Evolutionary conservation across 2,329 filamentous ascomycete genomes (phyloP), one percentile per base, ranked within the genome.

Genomic region (Xylariaceae sp.): DNA sequence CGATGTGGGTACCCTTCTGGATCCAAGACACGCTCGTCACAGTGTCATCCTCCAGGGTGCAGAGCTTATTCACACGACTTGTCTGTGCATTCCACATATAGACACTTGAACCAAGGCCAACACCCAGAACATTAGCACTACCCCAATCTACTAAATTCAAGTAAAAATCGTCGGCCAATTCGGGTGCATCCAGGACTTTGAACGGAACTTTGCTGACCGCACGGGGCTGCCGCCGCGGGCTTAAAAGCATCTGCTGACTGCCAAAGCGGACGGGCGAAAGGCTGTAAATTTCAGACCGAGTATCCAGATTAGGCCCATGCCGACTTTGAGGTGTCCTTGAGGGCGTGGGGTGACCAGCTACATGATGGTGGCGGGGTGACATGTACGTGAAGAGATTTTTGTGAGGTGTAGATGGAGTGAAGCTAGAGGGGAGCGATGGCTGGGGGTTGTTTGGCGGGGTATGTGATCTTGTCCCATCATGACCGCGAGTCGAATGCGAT

Each of bases 21-120:
- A 98, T 98, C 93, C 93, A 98, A 45, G 86, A 94, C 10, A 98
- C 93, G 58, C 91, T 96, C 3, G 93, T 98, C 1, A 98, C 92
- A 0, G 85, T 91, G 63, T 98, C 93, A 58, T 95, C 91, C 54
- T 88, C 84, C 11, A 97, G 73, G 37, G 94, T 92, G 67, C 93
- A 97, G 8, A 98, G 77, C 67, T 94, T 95, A 49, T 90, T 95
- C 2, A 98, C 93, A 53, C 87, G 82, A 52, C 92, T 93, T 6
- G 86, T 86, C 55, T 89, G 83, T 4, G 91, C 93, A 64, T 96
- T 95, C 93, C 93, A 98, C 82, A 97, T 93, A 63, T 97, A 98
- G 5, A 98, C 93, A 55, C 88, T 94, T 16, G 86, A 88, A 16
- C 91, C 91, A 21, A 98, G 72, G 0, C 93, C 93, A 35, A 98